Percentiles rank a stretch among this genome's conserved stretches.
Evolutionary conservation across 768 basidiomycete species (phyloP).

Genomic region (Mycena leptocephala): DNA sequence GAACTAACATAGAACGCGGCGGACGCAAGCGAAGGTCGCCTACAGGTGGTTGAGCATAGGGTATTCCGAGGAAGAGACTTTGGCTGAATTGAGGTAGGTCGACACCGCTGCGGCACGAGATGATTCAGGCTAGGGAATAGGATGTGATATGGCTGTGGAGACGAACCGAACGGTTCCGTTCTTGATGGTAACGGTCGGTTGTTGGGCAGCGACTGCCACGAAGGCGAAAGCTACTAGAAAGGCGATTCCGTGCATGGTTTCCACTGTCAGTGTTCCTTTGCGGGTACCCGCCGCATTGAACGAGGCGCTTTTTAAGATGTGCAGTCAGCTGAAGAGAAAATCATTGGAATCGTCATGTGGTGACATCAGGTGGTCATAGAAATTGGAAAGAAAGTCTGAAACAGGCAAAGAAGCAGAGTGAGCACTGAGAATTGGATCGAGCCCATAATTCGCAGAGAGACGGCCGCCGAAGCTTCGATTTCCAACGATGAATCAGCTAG

Average conservation of each 20-base stretch:
- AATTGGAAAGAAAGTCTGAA: background rate
- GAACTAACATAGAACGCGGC: too few species aligned
- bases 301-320: background rate
- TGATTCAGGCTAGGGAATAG: too few species aligned
- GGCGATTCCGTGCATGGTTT: background rate
- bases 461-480: background rate
- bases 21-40: too few species aligned
- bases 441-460: background rate
- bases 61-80: too few species aligned
- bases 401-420: background rate
- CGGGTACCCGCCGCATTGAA: background rate
- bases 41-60: too few species aligned
- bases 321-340: background rate
- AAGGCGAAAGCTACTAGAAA: background rate
- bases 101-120: too few species aligned
- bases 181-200: slow-evolving; percentile 29
- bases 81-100: too few species aligned
- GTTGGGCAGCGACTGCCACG: slow-evolving; percentile 2
- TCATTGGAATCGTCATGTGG: background rate
- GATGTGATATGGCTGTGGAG: background rate
- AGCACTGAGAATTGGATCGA: background rate
- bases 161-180: slow-evolving; percentile 26
- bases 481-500: background rate
- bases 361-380: background rate
- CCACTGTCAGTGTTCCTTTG: background rate